Conservation (phyloP, 75 land plant genomes). For the Ceratopteris richardii region DNA sequence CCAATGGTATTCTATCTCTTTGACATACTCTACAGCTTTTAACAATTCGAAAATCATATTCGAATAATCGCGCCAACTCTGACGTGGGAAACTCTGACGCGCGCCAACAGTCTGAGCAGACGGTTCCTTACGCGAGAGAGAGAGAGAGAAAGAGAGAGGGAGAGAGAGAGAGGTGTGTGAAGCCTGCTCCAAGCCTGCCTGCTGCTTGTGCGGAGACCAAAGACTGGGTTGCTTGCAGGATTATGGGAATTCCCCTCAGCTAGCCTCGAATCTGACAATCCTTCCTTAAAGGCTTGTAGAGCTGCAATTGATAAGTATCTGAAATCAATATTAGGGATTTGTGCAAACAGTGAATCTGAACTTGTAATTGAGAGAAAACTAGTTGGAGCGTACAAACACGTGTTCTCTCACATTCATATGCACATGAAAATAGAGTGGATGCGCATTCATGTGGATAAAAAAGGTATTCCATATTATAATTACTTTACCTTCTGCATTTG, state of each 20-base stretch:
- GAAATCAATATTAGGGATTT: conserved; percentile 34
- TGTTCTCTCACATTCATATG: conserved; percentile 84
- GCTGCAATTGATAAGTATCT: conserved; percentile 48
- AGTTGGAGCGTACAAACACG: conserved; percentile 67
- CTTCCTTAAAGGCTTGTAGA: conserved; percentile 25
- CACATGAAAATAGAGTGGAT: conserved; percentile 71
- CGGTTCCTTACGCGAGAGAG: no score
- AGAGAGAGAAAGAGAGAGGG: no score
- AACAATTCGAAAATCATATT: no score
- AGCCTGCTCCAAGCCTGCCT: conserved; percentile 45
- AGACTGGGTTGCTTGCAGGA: conserved; percentile 86
- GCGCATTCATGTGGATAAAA: conserved; percentile 17
- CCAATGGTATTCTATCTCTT: no score
- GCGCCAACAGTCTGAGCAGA: no score
- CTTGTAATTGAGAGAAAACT: conserved; percentile 40
- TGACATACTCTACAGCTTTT: no score
- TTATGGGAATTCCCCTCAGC: conserved; percentile 96
- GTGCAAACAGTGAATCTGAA: conserved; percentile 17
- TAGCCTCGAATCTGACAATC: conserved; percentile 27
- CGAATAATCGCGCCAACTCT: no score
- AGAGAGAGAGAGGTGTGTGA: no score
- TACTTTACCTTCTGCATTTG: conserved; percentile 3
- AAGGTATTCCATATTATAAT: conserved; percentile 28
- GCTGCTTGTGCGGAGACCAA: conserved; percentile 73
- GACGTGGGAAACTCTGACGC: no score